These are phyloP conservation scores for Penicillium bialowiezense DNA, from an alignment of 495 filamentous ascomycete genomes.

Conservation along the genomic window DNA sequence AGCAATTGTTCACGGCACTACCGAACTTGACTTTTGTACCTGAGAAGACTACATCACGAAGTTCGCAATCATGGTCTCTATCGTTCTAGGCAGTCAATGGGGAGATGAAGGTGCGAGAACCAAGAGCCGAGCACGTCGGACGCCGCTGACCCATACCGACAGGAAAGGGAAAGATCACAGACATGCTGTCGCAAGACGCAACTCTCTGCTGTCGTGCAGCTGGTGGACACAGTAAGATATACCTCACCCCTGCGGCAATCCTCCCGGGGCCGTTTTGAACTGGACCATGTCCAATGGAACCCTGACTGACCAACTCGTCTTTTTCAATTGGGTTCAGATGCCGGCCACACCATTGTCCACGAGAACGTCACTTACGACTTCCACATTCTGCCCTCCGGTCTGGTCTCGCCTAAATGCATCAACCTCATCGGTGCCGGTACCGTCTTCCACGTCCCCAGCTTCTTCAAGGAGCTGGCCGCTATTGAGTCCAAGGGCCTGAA, in stretches of 20 bases:
- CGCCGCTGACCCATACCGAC: slow-evolving; percentile 8
- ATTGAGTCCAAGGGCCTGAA: slow-evolving; percentile 70
- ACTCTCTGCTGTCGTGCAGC: slow-evolving; percentile 61
- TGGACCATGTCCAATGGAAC: slow-evolving; percentile 7
- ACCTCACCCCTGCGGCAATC: background rate
- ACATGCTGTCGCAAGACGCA: slow-evolving; percentile 58
- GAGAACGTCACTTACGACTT: slow-evolving; percentile 63
- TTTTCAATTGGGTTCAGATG: slow-evolving; percentile 28
- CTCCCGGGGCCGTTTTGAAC: background rate
- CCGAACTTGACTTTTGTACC: background rate
- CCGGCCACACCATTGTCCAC: slow-evolving; percentile 59
- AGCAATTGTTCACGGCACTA: slow-evolving; percentile 9
- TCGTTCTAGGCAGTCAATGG: slow-evolving; percentile 63
- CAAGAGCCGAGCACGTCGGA: background rate
- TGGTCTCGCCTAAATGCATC: slow-evolving; percentile 70
- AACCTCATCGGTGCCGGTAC: slow-evolving; percentile 86
- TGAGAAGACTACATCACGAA: background rate
- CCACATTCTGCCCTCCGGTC: slow-evolving; percentile 70
- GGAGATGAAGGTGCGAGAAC: slow-evolving; percentile 60
- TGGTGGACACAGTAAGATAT: slow-evolving; percentile 61
- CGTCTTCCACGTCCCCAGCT: slow-evolving; percentile 79
- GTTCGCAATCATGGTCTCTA: slow-evolving; percentile 49
- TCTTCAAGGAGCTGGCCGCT: slow-evolving; percentile 80
- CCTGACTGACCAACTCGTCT: slow-evolving; percentile 9
- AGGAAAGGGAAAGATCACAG: slow-evolving; percentile 71